Base-by-base conservation (phyloP, 768 basidiomycete genomes). In the Fomitopsis serialis region DNA sequence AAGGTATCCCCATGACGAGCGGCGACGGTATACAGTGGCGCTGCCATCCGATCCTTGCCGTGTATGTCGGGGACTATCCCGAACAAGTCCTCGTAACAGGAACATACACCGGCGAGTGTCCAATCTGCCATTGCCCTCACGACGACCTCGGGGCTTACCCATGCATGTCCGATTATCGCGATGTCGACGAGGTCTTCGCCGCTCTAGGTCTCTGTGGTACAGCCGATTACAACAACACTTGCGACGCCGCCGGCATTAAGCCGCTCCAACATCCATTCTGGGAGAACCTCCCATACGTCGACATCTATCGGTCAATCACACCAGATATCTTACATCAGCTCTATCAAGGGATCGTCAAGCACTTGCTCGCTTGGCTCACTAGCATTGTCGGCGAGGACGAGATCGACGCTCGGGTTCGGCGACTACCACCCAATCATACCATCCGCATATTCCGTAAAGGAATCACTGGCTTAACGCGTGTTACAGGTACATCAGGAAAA, bases 271-370 rank as follows among this genome's bases (percentile, higher is more conserved):
- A 57, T 11, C 69, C 62, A 0, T 70, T 62, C 42, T 70, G 63
- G 64, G 51, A 56, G 27, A 42, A 55, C 11, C 56, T 68, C 3
- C 62, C 65, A 0, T 64, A 63, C 50, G 25, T 36, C 12, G 54
- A 69, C 35, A 66, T 67, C 40, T 64, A 57, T 45, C 42, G 11
- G 2, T 45, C 61, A 1, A 64, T 67, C 42, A 62, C 61, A 6
- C 61, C 66, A 0, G 66, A 69, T 37, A 54, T 68, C 35, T 59
- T 69, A 2, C 68, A 69, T 48, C 68, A 69, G 37, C 45, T 69
- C 0, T 57, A 58, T 24, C 66, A 69, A 51, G 66, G 67, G 5
- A 45, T 69, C 11, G 23, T 68, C 52, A 68, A 68, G n/a, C n/a
- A n/a, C n/a, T n/a, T n/a, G n/a, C n/a, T n/a, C n/a, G n/a, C n/a